These are phyloP conservation scores for Drechslerella coelobrocha DNA, from an alignment of 2,329 filamentous ascomycete genomes.

Conservation along the genomic window DNA sequence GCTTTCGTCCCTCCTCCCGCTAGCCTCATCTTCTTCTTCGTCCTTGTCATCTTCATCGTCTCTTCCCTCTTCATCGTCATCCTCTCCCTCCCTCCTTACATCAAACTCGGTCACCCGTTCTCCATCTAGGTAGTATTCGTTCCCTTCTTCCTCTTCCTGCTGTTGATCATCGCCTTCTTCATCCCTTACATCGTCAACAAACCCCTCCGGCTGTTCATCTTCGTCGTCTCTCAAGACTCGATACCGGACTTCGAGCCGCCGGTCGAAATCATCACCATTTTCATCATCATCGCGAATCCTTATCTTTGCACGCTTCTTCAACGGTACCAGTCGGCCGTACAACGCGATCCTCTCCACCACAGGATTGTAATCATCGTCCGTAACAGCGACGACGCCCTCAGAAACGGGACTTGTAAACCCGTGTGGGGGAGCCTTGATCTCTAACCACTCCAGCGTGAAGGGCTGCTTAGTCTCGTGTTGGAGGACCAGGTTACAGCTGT, in stretches of 20 bases:
- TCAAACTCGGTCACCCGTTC: constrained; percentile 47
- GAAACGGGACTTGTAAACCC: constrained; percentile 42
- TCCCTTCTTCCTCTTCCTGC: constrained; percentile 22
- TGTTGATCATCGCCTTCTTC: background rate
- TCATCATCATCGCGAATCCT: constrained; percentile 2
- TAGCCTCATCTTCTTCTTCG: background rate
- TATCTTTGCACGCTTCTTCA: constrained; percentile 23
- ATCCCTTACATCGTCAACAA: background rate
- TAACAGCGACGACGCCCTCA: constrained; percentile 44
- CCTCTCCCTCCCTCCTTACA: constrained; percentile 21
- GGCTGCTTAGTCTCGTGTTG: constrained; percentile 42
- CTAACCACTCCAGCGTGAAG: constrained; percentile 44
- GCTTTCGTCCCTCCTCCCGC: background rate
- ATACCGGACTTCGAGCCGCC: constrained; percentile 8
- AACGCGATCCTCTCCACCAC: constrained; percentile 30
- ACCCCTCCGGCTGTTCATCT: background rate
- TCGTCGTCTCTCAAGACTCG: constrained; percentile 2
- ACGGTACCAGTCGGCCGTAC: constrained; percentile 34
- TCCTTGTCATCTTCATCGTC: constrained; percentile 29
- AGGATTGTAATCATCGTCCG: constrained; percentile 32
- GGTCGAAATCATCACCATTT: constrained; percentile 4
- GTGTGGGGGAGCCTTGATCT: constrained; percentile 41
- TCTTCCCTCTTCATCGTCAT: constrained; percentile 27
- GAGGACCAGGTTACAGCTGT: constrained; percentile 45
- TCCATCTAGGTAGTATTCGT: constrained; percentile 21